These are phyloP conservation scores for Kwoniella bestiolae DNA, from an alignment of 768 basidiomycete genomes.

Conservation along the genomic window DNA sequence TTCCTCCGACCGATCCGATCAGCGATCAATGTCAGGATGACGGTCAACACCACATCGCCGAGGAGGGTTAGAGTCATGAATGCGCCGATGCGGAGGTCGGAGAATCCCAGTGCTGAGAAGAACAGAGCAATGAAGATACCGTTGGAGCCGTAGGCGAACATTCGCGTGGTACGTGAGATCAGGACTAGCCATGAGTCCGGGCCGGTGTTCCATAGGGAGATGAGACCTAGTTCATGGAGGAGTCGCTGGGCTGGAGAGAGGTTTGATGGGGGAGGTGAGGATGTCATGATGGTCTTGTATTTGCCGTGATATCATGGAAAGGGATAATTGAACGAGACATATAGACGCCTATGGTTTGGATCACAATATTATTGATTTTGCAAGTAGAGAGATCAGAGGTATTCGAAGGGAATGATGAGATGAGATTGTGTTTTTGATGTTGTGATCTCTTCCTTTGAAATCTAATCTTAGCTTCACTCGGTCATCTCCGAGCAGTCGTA, in stretches of 20 bases:
- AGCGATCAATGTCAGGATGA: constrained; percentile 44
- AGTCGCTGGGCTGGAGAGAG: not conserved
- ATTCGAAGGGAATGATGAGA: not conserved
- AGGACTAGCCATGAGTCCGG: constrained; percentile 41
- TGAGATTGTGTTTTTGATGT: not conserved
- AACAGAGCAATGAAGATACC: constrained; percentile 48
- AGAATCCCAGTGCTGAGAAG: constrained; percentile 44
- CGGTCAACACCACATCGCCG: constrained; percentile 48
- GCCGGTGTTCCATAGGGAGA: constrained; percentile 22
- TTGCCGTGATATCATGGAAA: too few species aligned
- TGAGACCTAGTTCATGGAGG: constrained; percentile 31
- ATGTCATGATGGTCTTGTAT: not conserved
- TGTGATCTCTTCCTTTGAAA: not conserved
- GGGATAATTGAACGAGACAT: not conserved
- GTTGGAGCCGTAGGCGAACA: constrained; percentile 43
- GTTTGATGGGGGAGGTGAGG: not conserved
- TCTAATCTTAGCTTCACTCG: too few species aligned
- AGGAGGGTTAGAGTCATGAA: constrained; percentile 53
- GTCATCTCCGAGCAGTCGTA: not conserved
- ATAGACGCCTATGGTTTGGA: not conserved
- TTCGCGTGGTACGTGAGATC: constrained; percentile 32
- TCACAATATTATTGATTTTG: not conserved
- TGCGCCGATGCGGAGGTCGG: constrained; percentile 43
- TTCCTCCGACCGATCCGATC: constrained; percentile 45
- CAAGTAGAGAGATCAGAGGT: not conserved